Conservation (phyloP, 164 flowering plant species). For the Vitis amurensis region DNA sequence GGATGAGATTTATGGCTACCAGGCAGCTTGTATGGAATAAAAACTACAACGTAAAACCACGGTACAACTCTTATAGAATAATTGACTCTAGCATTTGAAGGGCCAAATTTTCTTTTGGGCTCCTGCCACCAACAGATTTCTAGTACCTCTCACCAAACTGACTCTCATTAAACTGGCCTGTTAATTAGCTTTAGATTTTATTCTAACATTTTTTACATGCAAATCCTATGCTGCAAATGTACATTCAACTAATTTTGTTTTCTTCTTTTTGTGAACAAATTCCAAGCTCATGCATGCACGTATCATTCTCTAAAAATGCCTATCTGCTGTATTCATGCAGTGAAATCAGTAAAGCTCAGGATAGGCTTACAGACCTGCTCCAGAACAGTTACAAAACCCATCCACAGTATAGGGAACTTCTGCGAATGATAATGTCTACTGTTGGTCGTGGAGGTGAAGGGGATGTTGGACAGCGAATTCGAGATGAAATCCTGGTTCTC, state of each 20-base stretch:
- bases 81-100: neutral
- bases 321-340: constrained; percentile 39
- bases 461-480: constrained; percentile 95
- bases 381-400: constrained; percentile 54
- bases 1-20: constrained; percentile 99
- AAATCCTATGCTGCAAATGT: neutral
- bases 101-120: neutral
- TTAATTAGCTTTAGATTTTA: neutral
- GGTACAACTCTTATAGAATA: constrained; percentile 44
- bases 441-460: constrained; percentile 99
- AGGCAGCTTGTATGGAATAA: constrained; percentile 98
- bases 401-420: constrained; percentile 74
- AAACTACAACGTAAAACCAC: constrained; percentile 98
- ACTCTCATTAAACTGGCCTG: neutral
- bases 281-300: neutral
- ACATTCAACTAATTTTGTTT: neutral
- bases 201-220: neutral
- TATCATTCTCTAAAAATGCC: neutral
- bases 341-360: constrained; percentile 96
- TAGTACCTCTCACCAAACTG: neutral
- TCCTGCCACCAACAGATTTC: neutral
- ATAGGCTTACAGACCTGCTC: constrained; percentile 85
- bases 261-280: neutral
- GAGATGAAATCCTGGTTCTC: constrained; percentile 95
- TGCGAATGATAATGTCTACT: constrained; percentile 89